Evolutionary conservation across 352 stramenopile species (phyloP).

Genomic region (Phytophthora pluvialis): DNA sequence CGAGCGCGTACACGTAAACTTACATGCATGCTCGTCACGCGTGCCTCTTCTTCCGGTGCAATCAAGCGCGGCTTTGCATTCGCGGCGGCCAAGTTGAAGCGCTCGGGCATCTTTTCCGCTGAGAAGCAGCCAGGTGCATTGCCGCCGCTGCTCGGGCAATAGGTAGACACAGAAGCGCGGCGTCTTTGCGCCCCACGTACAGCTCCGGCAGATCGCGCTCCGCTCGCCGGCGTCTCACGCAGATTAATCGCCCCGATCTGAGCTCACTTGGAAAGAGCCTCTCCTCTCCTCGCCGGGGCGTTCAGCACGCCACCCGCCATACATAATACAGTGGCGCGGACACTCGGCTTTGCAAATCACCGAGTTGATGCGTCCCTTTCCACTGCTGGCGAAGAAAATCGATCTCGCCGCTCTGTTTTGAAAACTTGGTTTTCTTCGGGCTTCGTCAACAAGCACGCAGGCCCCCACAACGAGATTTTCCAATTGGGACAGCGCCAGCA

Average conservation of each 20-base stretch:
- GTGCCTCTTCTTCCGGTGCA: conserved; percentile 27
- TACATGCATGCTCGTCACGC: not conserved
- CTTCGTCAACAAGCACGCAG: conserved; percentile 6
- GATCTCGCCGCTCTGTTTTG: not conserved
- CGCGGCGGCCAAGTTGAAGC: conserved; percentile 21
- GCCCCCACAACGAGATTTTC: conserved; percentile 9
- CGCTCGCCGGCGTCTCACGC: conserved; percentile 1
- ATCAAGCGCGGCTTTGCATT: conserved; percentile 14
- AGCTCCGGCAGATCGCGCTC: conserved; percentile 24
- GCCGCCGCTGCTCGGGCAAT: conserved; percentile 11
- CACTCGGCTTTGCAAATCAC: conserved; percentile 30
- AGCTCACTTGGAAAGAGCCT: conserved; percentile 15
- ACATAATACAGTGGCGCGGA: not conserved
- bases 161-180: conserved; percentile 25
- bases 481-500: conserved; percentile 27
- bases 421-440: not conserved
- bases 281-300: not conserved
- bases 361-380: conserved; percentile 34
- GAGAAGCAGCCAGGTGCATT: conserved; percentile 4
- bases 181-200: conserved; percentile 24
- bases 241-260: conserved; percentile 17
- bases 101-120: conserved; percentile 7
- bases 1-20: not conserved
- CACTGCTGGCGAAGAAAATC: conserved; percentile 8
- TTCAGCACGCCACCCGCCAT: conserved; percentile 19